Evolutionary conservation across 2,329 filamentous ascomycete genomes (phyloP).

Genomic region (Xylariomycetidae sp.): DNA sequence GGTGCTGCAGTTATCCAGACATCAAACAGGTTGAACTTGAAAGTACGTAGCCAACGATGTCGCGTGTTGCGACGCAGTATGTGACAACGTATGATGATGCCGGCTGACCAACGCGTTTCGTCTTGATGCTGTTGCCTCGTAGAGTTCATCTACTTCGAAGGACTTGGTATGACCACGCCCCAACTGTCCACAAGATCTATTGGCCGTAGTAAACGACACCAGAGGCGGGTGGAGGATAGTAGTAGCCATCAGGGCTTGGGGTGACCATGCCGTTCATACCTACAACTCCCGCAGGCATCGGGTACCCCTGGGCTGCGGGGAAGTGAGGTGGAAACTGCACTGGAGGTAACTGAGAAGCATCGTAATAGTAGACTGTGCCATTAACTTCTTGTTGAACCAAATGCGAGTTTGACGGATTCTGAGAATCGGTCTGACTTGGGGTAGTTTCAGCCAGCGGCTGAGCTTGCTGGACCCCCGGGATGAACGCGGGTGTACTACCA

Average conservation of each 20-base stretch:
- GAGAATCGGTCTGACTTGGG: slow-evolving; percentile 34
- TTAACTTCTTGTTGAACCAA: slow-evolving; percentile 82
- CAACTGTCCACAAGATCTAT: no score
- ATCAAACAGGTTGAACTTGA: no score
- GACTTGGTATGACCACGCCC: no score
- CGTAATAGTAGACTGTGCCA: slow-evolving; percentile 94
- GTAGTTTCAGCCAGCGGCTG: slow-evolving; percentile 34
- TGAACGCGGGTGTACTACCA: slow-evolving; percentile 50
- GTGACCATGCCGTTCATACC: slow-evolving; percentile 81
- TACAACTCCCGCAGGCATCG: slow-evolving; percentile 51
- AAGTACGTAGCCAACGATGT: no score
- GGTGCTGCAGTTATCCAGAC: no score
- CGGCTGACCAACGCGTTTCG: no score
- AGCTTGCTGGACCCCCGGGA: slow-evolving; percentile 43
- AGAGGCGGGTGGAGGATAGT: slow-evolving; percentile 55
- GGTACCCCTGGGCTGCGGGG: slow-evolving; percentile 47
- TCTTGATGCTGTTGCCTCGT: no score
- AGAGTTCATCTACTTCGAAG: no score
- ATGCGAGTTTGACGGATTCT: slow-evolving; percentile 50
- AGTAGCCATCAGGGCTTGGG: slow-evolving; percentile 63
- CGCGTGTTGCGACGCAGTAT: no score
- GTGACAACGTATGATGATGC: no score
- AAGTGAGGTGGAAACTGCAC: slow-evolving; percentile 45
- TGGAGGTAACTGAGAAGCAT: slow-evolving; percentile 65
- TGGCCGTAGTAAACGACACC: slow-evolving; percentile 60